Conservation (phyloP, 2,329 filamentous ascomycete species). For the Neonectria coccinea region DNA sequence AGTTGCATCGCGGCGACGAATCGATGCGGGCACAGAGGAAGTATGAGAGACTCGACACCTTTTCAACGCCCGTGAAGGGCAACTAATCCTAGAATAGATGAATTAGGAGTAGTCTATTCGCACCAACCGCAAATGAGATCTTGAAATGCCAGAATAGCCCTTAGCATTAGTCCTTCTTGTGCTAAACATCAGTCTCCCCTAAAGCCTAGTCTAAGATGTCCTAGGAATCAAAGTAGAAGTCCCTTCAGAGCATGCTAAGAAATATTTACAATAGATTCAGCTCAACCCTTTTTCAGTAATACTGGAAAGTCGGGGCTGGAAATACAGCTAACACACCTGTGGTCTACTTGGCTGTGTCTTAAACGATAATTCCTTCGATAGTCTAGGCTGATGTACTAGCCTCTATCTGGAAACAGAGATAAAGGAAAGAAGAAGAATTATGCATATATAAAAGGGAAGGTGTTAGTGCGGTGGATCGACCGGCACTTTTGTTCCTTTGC, state of each 20-base stretch:
- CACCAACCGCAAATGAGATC: no score
- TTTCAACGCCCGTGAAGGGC: not conserved
- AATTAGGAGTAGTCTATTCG: no score
- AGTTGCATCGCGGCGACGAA: constrained; percentile 25
- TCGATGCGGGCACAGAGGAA: constrained; percentile 11
- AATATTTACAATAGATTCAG: not conserved
- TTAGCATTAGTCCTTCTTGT: no score
- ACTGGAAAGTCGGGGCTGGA: no score
- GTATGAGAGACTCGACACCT: not conserved
- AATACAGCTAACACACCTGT: not conserved
- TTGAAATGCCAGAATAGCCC: no score
- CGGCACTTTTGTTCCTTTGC: not conserved
- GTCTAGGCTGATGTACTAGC: not conserved
- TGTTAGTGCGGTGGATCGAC: not conserved
- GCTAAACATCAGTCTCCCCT: no score
- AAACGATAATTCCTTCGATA: not conserved
- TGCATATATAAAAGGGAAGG: not conserved
- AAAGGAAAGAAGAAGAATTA: not conserved
- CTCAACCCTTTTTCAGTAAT: not conserved
- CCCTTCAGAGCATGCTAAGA: no score
- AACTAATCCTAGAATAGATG: not conserved
- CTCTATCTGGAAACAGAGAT: not conserved
- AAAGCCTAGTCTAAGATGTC: no score
- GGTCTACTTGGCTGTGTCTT: not conserved
- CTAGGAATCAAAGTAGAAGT: no score